Base-by-base conservation (phyloP, 169 alveolate species). In the Plasmodium relictum region DNA sequence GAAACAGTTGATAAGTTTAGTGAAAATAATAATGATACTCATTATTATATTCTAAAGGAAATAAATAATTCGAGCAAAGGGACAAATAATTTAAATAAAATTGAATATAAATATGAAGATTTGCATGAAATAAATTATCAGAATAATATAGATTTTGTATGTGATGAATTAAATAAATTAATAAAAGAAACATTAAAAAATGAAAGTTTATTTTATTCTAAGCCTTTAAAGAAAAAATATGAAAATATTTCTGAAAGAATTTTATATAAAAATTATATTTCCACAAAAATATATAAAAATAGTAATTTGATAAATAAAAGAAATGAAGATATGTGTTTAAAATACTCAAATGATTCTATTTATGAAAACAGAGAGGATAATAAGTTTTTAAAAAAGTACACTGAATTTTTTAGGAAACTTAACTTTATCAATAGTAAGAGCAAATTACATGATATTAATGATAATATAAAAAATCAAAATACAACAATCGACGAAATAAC, bases 91-190 rank as follows among this genome's bases (percentile, higher is more conserved):
- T 9, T 12, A 12, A 39, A 26, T 37, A 58, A 41, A 0, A 45
- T 24, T 42, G 73, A 54, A 16, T 3, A 14, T 41, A 63, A 54
- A 20, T 41, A 54, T 54, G 78, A 69, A 14, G 10, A 18, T 39
- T 6, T 50, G 26, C 68, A 62, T n/a, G 63, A 78, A 56, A 1
- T 78, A 44, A 63, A 7, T 20, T 39, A 41, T 54, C 72, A 56
- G 31, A 83, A 83, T n/a, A 83, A 42, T 24, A 20, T 83, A 20
- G 85, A 83, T 83, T 69, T 70, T 54, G 73, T 83, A 59, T 83
- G 91, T 61, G 73, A 83, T 66, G 74, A 83, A 52, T 44, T 83
- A 12, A 83, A 83, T 22, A 16, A 58, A 20, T 54, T 70, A 42
- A 83, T 83, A 39, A 70, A 69, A 61, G 39, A 68, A 6, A 83